These are phyloP conservation scores for Chamaenerion angustifolium DNA, from an alignment of 345 rosid species.

Conservation along the genomic window DNA sequence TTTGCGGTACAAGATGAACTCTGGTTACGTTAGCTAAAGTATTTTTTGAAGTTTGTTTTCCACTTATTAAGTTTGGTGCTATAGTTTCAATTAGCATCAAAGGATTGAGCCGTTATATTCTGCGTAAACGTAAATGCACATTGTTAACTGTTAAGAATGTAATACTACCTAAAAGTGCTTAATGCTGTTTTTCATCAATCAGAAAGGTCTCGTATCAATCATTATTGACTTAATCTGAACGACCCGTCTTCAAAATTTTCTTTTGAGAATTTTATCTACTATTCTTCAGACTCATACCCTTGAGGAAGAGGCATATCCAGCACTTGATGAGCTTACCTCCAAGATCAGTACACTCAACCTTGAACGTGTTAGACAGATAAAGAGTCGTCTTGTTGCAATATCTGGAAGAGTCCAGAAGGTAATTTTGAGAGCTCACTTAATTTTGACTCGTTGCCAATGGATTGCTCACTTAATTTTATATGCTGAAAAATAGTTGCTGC, in stretches of 20 bases:
- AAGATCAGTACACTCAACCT: constrained; percentile 67
- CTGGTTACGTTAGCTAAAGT: background rate
- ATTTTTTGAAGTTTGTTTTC: too few species aligned
- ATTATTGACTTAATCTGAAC: background rate
- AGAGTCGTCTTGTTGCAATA: constrained; percentile 59
- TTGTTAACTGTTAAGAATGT: too few species aligned
- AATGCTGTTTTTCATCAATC: too few species aligned
- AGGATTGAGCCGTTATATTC: too few species aligned
- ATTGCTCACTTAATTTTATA: background rate
- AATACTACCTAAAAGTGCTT: too few species aligned
- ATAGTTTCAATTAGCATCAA: too few species aligned
- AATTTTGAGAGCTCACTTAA: too few species aligned
- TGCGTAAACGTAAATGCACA: too few species aligned
- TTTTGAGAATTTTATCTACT: background rate
- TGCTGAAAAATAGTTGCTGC: too few species aligned
- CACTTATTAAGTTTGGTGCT: too few species aligned
- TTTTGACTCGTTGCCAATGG: too few species aligned
- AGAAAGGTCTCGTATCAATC: too few species aligned
- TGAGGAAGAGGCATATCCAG: constrained; percentile 75
- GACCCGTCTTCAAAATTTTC: background rate
- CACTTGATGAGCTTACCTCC: constrained; percentile 67
- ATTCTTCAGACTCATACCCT: constrained; percentile 32
- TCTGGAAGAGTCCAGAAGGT: constrained; percentile 78
- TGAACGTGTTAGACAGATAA: constrained; percentile 62
- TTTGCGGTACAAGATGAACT: background rate